These are phyloP conservation scores for Serendipita sp. DNA, from an alignment of 768 basidiomycete genomes.

Conservation along the genomic window DNA sequence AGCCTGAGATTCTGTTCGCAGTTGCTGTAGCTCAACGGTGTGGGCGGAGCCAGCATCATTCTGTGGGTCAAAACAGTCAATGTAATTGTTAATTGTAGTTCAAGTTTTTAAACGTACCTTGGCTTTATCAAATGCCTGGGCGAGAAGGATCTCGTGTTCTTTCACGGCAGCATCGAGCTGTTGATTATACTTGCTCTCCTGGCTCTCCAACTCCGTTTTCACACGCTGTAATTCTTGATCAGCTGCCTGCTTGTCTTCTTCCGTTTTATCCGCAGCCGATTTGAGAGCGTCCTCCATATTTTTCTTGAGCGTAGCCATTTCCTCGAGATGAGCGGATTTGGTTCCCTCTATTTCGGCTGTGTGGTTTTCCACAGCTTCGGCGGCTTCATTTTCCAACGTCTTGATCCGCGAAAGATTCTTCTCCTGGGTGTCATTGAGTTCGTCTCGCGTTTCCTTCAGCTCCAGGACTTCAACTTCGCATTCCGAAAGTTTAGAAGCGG, in stretches of 20 bases:
- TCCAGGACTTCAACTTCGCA: constrained; percentile 71
- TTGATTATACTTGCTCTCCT: constrained; percentile 50
- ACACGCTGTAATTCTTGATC: constrained; percentile 31
- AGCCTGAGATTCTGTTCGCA: constrained; percentile 48
- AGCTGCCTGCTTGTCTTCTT: constrained; percentile 30
- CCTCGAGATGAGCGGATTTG: constrained; percentile 29
- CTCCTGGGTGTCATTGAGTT: constrained; percentile 41
- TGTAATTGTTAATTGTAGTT: background rate
- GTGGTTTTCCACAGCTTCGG: constrained; percentile 30
- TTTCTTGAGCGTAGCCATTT: constrained; percentile 28
- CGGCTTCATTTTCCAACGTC: constrained; percentile 37
- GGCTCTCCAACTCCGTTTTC: constrained; percentile 33
- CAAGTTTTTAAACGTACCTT: constrained; percentile 34
- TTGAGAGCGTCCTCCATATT: constrained; percentile 31
- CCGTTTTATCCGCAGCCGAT: constrained; percentile 38
- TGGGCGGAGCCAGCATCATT: constrained; percentile 57
- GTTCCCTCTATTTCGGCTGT: constrained; percentile 26
- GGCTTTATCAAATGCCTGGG: constrained; percentile 53
- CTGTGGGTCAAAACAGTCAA: constrained; percentile 21
- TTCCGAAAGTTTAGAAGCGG: constrained; percentile 54
- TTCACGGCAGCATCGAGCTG: constrained; percentile 51
- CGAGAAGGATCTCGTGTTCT: constrained; percentile 22
- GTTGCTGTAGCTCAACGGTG: constrained; percentile 47
- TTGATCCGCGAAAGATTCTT: constrained; percentile 31
- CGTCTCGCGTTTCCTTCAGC: constrained; percentile 53